Percentiles rank a stretch among this genome's conserved stretches.
phyloP scores from a whole-genome alignment of 1,284 basidiomycete species.

The Malassezia psittaci region DNA sequence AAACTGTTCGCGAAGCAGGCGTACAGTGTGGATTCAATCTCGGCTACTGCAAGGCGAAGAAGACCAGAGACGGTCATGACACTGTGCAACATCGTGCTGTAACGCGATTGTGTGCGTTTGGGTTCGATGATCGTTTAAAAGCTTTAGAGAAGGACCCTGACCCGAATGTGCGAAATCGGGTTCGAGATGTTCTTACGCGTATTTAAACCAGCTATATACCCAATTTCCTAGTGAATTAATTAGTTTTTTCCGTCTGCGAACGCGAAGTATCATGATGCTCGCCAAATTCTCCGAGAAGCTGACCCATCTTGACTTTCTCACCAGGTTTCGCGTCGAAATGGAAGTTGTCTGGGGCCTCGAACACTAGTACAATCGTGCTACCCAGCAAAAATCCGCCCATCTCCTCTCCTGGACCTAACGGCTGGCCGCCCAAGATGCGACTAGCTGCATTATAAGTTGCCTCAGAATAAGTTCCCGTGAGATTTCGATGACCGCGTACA shows the following conservation, averaged over 20 bases:
- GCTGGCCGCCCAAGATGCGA: slow-evolving; percentile 70
- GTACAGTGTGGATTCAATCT: slow-evolving; percentile 11
- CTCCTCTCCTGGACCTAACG: slow-evolving; percentile 75
- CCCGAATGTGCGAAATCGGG: neutral
- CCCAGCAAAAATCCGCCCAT: slow-evolving; percentile 96
- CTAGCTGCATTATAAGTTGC: slow-evolving; percentile 53
- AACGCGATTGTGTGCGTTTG: neutral
- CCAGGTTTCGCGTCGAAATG: slow-evolving; percentile 70
- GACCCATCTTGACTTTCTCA: slow-evolving; percentile 77
- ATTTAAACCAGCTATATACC: neutral
- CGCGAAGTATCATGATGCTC: neutral
- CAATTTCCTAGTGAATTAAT: slow-evolving; percentile 12
- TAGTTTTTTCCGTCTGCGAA: neutral
- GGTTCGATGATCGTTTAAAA: slow-evolving; percentile 4
- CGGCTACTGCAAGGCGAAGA: neutral
- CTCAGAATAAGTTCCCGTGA: slow-evolving; percentile 75
- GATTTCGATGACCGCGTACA: slow-evolving; percentile 25
- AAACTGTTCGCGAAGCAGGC: slow-evolving; percentile 4
- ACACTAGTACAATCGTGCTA: slow-evolving; percentile 89
- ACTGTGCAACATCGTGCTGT: neutral
- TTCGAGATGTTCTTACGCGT: neutral
- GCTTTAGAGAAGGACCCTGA: neutral
- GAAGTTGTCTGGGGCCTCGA: slow-evolving; percentile 81
- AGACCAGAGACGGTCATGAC: neutral
- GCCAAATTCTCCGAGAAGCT: slow-evolving; percentile 52